Base-by-base conservation (phyloP, 768 basidiomycete species). In the Mycena olivaceomarginata region DNA sequence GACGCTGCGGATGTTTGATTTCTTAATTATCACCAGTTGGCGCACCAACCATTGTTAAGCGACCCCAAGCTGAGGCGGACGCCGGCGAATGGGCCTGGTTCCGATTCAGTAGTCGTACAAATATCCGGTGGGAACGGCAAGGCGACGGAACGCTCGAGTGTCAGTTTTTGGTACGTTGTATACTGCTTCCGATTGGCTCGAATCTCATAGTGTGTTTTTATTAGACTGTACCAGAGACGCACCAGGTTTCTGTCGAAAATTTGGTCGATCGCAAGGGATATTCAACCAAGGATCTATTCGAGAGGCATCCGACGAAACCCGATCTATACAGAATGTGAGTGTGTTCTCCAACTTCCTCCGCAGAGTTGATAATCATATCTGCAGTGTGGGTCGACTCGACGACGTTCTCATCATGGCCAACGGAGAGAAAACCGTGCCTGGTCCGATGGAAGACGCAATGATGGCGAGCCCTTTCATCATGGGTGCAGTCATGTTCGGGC, bases 121-220 rank as follows among this genome's bases (percentile, higher is more conserved):
- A 77, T 7, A 75, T 86, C 12, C 72, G 85, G 12, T 88, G 89
- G 88, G 79, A 82, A 2, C 74, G 83, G 12, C 86, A 86, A 62
- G 86, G 80, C 0, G 86, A 88, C 31, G 86, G 83, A 18, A 83
- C 84, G 1, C 87, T 81, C 63, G 89, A 89, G 65, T 84, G 62
- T 12, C 62, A 63, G 9, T 63, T 41, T 37, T 41, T 63, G 62
- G 62, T 63, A 9, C 37, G 60, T 51, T 37, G 25, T 25, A 25
- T 25, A 25, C 25, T 20, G 39, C n/a, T 39, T 41, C 11, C 20
- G 13, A 31, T 31, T 13, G 11, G 56, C 11, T 8, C 25, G 13
- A 22, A 25, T 25, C 25, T 31, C 3, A 57, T 25, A 12, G 5
- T 15, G 25, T 11, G 16, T 31, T 31, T 8, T 4, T 1, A 20